Evolutionary conservation across 257 asterid species (phyloP).

Genomic region (Ehretia macrophylla): DNA sequence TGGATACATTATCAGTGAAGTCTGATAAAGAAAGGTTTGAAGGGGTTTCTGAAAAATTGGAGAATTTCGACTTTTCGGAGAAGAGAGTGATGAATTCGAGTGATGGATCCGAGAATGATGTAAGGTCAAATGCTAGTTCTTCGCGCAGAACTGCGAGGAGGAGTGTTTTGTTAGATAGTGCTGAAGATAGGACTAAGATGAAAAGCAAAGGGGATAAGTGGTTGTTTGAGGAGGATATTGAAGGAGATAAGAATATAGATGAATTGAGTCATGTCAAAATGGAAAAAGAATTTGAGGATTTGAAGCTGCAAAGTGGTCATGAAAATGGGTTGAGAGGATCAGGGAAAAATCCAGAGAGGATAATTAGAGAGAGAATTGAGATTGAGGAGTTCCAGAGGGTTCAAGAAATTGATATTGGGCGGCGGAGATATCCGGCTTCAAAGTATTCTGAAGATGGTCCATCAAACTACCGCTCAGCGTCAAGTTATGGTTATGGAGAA

Average conservation of each 20-base stretch:
- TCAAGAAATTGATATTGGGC: conserved; percentile 19
- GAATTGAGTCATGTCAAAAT: conserved; percentile 21
- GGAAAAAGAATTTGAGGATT: conserved; percentile 17
- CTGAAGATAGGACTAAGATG: conserved; percentile 27
- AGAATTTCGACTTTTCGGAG: conserved; percentile 34
- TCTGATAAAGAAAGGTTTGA: conserved; percentile 46
- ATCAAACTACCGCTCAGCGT: conserved; percentile 2
- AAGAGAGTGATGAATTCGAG: conserved; percentile 31
- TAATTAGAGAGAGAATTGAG: conserved; percentile 20
- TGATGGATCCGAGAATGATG: conserved; percentile 53
- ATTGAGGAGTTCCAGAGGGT: conserved; percentile 19
- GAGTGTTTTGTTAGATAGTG: conserved; percentile 25
- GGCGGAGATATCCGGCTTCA: conserved; percentile 17
- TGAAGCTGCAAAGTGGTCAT: conserved; percentile 5
- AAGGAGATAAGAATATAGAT: conserved; percentile 17
- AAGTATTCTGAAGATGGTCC: not conserved
- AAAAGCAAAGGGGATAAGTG: conserved; percentile 19
- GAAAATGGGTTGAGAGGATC: conserved; percentile 19
- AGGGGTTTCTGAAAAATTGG: conserved; percentile 40
- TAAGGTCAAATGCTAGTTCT: conserved; percentile 44
- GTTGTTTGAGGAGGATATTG: conserved; percentile 20
- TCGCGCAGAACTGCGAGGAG: conserved; percentile 50
- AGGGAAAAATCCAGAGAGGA: conserved; percentile 17
- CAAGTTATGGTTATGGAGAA: conserved; percentile 26
- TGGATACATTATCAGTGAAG: conserved; percentile 48